These are phyloP conservation scores for Penicillium lagena DNA, from an alignment of 495 filamentous ascomycete species.

Conservation along the genomic window DNA sequence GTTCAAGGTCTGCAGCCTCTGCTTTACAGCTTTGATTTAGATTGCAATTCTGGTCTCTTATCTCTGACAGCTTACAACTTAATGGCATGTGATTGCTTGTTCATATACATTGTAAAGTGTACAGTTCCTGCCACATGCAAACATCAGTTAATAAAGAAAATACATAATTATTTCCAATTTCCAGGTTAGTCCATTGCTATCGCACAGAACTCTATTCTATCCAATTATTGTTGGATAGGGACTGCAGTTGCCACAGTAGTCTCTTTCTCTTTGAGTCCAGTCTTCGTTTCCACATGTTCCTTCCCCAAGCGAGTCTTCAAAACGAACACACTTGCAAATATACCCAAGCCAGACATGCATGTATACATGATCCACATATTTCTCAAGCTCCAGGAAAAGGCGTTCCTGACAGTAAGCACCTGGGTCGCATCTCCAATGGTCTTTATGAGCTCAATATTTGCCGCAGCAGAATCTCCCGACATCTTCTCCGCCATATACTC, in stretches of 20 bases:
- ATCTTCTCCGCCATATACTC: slow-evolving; percentile 28
- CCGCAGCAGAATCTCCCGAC: slow-evolving; percentile 42
- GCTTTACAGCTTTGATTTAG: slow-evolving; percentile 44
- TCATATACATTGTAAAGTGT: too few relatives aligned
- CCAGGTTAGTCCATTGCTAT: too few relatives aligned
- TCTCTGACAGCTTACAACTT: too few relatives aligned
- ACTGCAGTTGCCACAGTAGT: background rate
- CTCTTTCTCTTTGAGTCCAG: slow-evolving; percentile 28
- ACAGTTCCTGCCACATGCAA: too few relatives aligned
- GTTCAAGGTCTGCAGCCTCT: slow-evolving; percentile 46
- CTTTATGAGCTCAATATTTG: slow-evolving; percentile 42
- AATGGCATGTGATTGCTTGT: too few relatives aligned
- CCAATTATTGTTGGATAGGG: too few relatives aligned
- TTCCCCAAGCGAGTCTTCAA: slow-evolving; percentile 41
- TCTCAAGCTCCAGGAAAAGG: slow-evolving; percentile 53
- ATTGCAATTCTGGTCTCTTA: slow-evolving; percentile 47
- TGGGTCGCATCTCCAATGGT: slow-evolving; percentile 37
- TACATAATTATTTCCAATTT: too few relatives aligned
- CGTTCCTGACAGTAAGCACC: slow-evolving; percentile 40
- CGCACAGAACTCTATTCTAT: too few relatives aligned
- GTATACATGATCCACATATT: slow-evolving; percentile 61
- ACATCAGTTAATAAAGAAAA: too few relatives aligned
- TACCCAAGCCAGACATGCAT: slow-evolving; percentile 38
- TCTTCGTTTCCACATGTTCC: slow-evolving; percentile 58
- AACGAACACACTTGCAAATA: slow-evolving; percentile 51